Percentiles rank a stretch among this genome's conserved stretches.
Evolutionary conservation across 2,329 filamentous ascomycete genomes (phyloP).

Genomic region (Beauveria australis): DNA sequence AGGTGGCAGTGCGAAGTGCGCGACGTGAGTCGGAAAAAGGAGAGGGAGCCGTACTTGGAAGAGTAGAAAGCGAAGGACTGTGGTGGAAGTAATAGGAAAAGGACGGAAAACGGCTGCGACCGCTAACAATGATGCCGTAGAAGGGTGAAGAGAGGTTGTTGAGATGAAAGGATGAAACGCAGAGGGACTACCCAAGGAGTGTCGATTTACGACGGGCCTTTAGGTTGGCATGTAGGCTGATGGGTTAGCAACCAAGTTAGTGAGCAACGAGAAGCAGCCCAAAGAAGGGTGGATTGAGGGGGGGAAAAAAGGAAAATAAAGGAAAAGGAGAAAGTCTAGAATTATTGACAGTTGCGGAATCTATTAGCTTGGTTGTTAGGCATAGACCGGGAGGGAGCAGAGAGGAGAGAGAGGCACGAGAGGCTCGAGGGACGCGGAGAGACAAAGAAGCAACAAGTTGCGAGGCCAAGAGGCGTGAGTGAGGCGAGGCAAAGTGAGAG

Average conservation of each 20-base stretch:
- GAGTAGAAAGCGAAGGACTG: background rate
- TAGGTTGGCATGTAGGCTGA: background rate
- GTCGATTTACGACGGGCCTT: background rate
- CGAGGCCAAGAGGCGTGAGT: background rate
- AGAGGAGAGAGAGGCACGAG: too few species aligned
- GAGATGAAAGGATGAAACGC: conserved; percentile 5
- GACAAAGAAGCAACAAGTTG: background rate
- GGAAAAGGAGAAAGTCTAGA: background rate
- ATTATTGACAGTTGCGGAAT: too few species aligned
- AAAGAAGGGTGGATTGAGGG: background rate
- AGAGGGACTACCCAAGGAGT: background rate
- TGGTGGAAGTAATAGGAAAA: background rate
- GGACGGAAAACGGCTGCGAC: background rate
- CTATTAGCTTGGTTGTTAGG: too few species aligned
- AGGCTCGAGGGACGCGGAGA: background rate
- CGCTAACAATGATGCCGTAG: background rate
- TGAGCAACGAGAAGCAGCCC: background rate
- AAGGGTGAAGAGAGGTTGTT: background rate
- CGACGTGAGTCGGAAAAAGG: background rate
- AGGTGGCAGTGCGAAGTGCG: background rate
- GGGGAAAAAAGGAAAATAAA: background rate
- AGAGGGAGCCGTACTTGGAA: background rate
- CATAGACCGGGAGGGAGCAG: too few species aligned
- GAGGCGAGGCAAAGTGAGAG: background rate
- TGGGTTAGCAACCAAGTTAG: background rate